Base-by-base conservation (phyloP, 345 rosid genomes). In the Gossypium anomalum region DNA sequence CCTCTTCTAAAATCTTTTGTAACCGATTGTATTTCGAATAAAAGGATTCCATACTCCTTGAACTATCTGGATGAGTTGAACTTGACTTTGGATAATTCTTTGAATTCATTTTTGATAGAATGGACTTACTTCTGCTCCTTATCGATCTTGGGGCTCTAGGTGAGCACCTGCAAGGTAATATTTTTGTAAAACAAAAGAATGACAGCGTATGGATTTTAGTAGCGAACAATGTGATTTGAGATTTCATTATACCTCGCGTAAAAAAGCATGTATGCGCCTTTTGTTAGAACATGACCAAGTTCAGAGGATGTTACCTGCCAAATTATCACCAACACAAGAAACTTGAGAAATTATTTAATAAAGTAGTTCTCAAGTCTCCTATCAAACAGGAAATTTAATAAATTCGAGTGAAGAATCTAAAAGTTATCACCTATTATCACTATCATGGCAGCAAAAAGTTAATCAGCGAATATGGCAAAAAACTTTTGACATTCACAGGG, bases 221-320 rank as follows among this genome's bases (percentile, higher is more conserved):
- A 67, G 52, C 51, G 34, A 47, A 44, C 7, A 44, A 27, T 29
- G 69, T 9, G 67, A 60, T 51, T 34, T 17, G 19, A 60, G 79
- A 81, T 45, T 34, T 27, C 8, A 1, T 79, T 77, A 34, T 34
- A 96, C 99, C 99, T 92, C 69, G 97, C 86, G 73, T 96, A 96
- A 59, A 96, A 88, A 74, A 96, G 89, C 93, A 93, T 90, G 83
- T 92, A 93, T 19, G 97, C 99, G 41, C 92, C 91, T 77, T 84
- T 80, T 15, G 83, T 78, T 72, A 92, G 79, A 72, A 93, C 91
- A 77, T 82, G 87, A 76, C 86, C 97, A 66, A 87, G 83, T 19
- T 92, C 97, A 65, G 85, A 83, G 23, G 87, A 60, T 68, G 88
- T 87, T 67, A 96, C 97, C 99, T 96, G 65, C 55, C 68, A 79